Percentiles rank a stretch among this genome's conserved stretches.
Conservation (phyloP, 139 green algal species). For the Zygnema cylindricum region DNA sequence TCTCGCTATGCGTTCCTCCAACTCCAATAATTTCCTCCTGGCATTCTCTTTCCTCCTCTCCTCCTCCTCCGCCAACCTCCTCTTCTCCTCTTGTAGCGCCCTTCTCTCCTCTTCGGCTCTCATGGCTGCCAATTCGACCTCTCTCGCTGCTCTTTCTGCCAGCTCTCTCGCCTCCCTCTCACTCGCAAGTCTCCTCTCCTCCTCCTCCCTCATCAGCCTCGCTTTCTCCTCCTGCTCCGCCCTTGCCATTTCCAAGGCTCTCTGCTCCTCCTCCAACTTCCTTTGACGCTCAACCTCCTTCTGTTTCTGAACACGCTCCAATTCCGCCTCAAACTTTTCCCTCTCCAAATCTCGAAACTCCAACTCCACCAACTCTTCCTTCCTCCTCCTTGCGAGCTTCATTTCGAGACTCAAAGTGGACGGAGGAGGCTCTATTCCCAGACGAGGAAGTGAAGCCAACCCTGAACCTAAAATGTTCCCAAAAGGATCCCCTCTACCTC, state of each 20-base stretch:
- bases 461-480: background rate
- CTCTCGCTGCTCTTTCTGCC: background rate
- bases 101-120: slow-evolving; percentile 47
- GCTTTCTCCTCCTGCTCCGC: slow-evolving; percentile 52
- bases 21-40: slow-evolving; percentile 45
- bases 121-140: slow-evolving; percentile 20
- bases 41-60: slow-evolving; percentile 55
- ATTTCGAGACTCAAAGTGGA: background rate
- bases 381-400: slow-evolving; percentile 28
- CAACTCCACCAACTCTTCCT: slow-evolving; percentile 28
- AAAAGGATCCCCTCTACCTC: background rate
- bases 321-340: slow-evolving; percentile 59
- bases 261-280: slow-evolving; percentile 48
- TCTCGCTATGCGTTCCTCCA: slow-evolving; percentile 47
- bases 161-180: slow-evolving; percentile 32
- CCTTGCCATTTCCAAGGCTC: slow-evolving; percentile 6
- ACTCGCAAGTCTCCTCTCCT: slow-evolving; percentile 9
- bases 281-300: slow-evolving; percentile 53
- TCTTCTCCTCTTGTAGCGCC: slow-evolving; percentile 43
- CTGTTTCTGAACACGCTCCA: slow-evolving; percentile 54
- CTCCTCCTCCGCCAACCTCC: slow-evolving; percentile 42
- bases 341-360: slow-evolving; percentile 51
- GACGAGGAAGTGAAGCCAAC: slow-evolving; percentile 15
- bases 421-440: slow-evolving; percentile 35
- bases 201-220: slow-evolving; percentile 45